Evolutionary conservation across 2,329 filamentous ascomycete species (phyloP).

Genomic region (Monilinia aucupariae): DNA sequence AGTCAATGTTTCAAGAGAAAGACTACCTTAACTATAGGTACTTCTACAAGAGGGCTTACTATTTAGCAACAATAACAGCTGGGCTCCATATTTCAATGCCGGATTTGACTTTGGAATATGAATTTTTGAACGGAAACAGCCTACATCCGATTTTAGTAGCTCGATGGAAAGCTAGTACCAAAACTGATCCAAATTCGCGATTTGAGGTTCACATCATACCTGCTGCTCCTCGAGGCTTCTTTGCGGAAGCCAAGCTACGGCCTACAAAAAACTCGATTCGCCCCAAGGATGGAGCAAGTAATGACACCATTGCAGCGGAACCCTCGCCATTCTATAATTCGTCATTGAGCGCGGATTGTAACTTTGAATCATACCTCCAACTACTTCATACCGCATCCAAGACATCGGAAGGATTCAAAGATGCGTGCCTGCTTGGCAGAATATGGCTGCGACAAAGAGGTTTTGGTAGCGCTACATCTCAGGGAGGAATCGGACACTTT

Average conservation of each 20-base stretch:
- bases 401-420: slow-evolving; percentile 54
- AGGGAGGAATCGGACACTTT: slow-evolving; percentile 86
- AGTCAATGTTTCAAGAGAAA: slow-evolving; percentile 78
- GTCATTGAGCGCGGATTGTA: slow-evolving; percentile 71
- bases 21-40: slow-evolving; percentile 91
- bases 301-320: slow-evolving; percentile 36
- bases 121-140: slow-evolving; percentile 64
- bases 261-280: slow-evolving; percentile 67
- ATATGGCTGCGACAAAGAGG: slow-evolving; percentile 88
- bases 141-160: slow-evolving; percentile 64
- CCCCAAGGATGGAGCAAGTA: slow-evolving; percentile 43
- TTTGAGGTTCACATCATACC: slow-evolving; percentile 72
- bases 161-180: slow-evolving; percentile 35
- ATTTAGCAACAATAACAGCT: slow-evolving; percentile 73
- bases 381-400: slow-evolving; percentile 65
- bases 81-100: slow-evolving; percentile 56
- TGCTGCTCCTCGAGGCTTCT: slow-evolving; percentile 62
- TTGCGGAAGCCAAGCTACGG: slow-evolving; percentile 64
- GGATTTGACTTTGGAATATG: slow-evolving; percentile 54
- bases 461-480: slow-evolving; percentile 61
- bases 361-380: slow-evolving; percentile 68
- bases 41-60: slow-evolving; percentile 92
- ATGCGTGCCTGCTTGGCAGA: slow-evolving; percentile 80
- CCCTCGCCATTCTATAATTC: slow-evolving; percentile 87
- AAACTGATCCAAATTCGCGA: slow-evolving; percentile 38